These are phyloP conservation scores for Argentina anserina DNA, from an alignment of 306 rosid species.

Conservation along the genomic window DNA sequence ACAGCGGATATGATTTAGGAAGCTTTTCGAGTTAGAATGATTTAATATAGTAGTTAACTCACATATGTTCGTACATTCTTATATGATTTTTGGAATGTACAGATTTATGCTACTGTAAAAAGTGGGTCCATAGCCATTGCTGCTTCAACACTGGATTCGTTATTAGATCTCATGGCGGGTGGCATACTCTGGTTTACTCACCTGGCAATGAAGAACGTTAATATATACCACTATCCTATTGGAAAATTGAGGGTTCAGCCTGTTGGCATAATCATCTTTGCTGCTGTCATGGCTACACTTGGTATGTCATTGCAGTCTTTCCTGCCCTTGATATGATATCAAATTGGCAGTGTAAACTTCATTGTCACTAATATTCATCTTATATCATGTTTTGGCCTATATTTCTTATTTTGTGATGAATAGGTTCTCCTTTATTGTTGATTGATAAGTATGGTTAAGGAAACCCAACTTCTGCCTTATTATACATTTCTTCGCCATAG, in stretches of 20 bases:
- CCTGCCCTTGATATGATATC: neutral
- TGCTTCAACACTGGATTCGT: constrained; percentile 57
- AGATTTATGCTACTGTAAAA: constrained; percentile 50
- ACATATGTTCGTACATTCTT: neutral
- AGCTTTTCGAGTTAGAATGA: neutral
- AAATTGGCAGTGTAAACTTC: neutral
- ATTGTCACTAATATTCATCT: neutral
- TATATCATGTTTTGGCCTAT: neutral
- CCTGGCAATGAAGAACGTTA: constrained; percentile 71
- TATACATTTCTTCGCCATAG: neutral
- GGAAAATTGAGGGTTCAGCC: constrained; percentile 95
- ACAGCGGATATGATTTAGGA: neutral
- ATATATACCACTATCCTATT: constrained; percentile 76
- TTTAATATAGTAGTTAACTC: neutral
- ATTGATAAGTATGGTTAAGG: neutral
- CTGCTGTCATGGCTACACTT: constrained; percentile 94
- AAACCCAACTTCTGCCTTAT: neutral
- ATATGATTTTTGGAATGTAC: constrained; percentile 12
- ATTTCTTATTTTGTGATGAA: neutral
- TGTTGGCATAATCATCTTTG: constrained; percentile 88
- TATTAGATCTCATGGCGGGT: constrained; percentile 75
- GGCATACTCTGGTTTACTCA: constrained; percentile 96
- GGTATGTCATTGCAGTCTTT: constrained; percentile 40
- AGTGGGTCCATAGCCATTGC: constrained; percentile 60
- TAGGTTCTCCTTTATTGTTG: neutral